Base-by-base conservation (phyloP, 2,329 filamentous ascomycete species). In the Venturia carpophila region DNA sequence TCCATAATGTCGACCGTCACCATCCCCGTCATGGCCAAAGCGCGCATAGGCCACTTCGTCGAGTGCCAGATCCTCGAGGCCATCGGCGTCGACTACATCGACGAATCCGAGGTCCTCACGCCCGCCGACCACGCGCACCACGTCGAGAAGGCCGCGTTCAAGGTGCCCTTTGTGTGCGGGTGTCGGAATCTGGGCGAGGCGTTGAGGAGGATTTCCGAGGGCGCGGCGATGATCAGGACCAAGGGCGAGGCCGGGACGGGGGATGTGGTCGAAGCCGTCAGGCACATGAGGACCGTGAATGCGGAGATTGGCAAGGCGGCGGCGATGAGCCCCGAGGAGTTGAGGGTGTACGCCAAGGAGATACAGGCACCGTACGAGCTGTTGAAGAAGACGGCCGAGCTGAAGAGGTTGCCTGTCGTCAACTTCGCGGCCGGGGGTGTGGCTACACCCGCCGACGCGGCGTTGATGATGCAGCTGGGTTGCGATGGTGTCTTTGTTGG, bases 1-100 rank as follows among this genome's bases (percentile, higher is more conserved):
- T 90, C 92, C 77, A 97, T 99, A 76, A 95, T 97, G 86, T 86
- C 83, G 3, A 87, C 92, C 49, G 94, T 97, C 60, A 97, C 93
- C 64, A 97, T 97, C 72, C 94, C 94, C 71, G 94, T 99, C 77
- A 97, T 99, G 94, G 94, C 94, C 69, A 99, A 99, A 81, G 93
- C 93, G 30, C 86, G 94, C 74, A 99, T 97, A 75, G 94, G 94
- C 45, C 94, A 99, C 80, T 92, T 97, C 71, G 93, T 97, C 72
- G 94, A 99, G 82, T 97, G 92, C 81, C 93, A 90, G 87, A 95
- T 99, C 79, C 89, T 99, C 73, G 90, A 97, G 83, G 87, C 91
- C 66, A 87, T 97, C 64, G 92, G 91, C 68, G 89, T 97, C 71
- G 94, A 99, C 82, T 99, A 96, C 82, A 94, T 99, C 71, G 92